Base-by-base conservation (phyloP, 176 grass and related monocot genomes). In the Hordeum vulgare region DNA sequence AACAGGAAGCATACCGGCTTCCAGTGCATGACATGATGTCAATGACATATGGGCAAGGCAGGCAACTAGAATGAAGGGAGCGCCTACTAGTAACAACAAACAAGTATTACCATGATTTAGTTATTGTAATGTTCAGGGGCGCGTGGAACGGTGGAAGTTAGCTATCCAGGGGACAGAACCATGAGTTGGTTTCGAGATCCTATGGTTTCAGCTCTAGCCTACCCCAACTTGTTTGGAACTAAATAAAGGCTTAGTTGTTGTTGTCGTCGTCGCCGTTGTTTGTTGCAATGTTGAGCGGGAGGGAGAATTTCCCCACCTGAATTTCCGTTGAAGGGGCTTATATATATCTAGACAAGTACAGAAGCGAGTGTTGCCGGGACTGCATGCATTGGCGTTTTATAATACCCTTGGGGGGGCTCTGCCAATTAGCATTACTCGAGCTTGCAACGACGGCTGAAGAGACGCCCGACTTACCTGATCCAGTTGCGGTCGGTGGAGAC, bases 401-500 rank as follows among this genome's bases (percentile, higher is more conserved):
- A 74, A 65, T 4, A 56, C 57, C 24, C 35, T 42, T 27, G 29
- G 1, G 9, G 23, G n/a, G 11, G 39, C 15, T 57, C 20, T 20
- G 9, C 4, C 8, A 66, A 67, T 78, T 34, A 44, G 21, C 44
- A 84, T 12, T 42, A 23, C 1, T 35, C 36, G 29, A 25, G 0
- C 36, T 47, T 34, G 68, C 57, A 74, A 64, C 0, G 42, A 59
- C 84, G 41, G 5, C 39, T 36, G 68, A 20, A 47, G 11, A 63
- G 56, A 29, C 79, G 45, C 10, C 4, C 7, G 44, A 66, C 49
- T 91, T 87, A 96, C 97, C 91, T 94, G 83, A 96, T 96, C 97
- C 97, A 99, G 84, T 86, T 65, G 63, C 89, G 77, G 18, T 99
- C 93, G 2, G 93, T 96, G 33, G 96, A 99, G 26, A 99, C 85